Evolutionary conservation across 306 rosid species (phyloP).

Genomic region (Hippophae gyantsensis): DNA sequence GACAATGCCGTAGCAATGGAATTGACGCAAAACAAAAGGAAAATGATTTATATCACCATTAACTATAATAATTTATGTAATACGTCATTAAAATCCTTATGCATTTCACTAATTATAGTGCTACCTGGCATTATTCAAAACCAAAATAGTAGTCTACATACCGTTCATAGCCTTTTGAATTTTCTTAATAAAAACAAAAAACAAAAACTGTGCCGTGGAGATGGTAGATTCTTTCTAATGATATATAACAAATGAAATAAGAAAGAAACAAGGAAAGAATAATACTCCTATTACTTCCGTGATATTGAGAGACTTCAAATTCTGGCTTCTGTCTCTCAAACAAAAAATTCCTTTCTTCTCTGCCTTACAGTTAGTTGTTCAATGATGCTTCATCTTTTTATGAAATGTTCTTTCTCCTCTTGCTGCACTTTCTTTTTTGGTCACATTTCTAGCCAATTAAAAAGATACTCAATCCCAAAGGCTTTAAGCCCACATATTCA

Average conservation of each 20-base stretch:
- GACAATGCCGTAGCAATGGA: not conserved
- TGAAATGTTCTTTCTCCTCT: constrained; percentile 39
- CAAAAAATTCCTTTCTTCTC: constrained; percentile 20
- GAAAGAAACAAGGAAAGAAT: constrained; percentile 49
- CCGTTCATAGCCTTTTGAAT: too few relatives aligned
- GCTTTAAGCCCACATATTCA: too few relatives aligned
- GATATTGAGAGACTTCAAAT: constrained; percentile 5
- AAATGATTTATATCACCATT: too few relatives aligned
- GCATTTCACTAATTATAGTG: too few relatives aligned
- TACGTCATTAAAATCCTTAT: too few relatives aligned
- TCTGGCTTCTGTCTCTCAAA: constrained; percentile 16
- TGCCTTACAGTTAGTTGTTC: not conserved
- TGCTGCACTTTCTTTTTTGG: constrained; percentile 7
- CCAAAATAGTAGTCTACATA: too few relatives aligned
- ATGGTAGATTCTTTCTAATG: constrained; percentile 21
- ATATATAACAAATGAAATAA: constrained; percentile 3
- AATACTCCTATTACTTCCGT: constrained; percentile 25
- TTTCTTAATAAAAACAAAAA: too few relatives aligned
- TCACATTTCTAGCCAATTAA: constrained; percentile 10
- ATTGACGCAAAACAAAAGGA: not conserved
- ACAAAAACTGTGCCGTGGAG: constrained; percentile 1
- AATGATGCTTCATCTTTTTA: not conserved
- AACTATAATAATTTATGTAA: too few relatives aligned
- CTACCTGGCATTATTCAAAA: too few relatives aligned
- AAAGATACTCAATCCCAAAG: not conserved